phyloP scores from a whole-genome alignment of 176 grass and related monocot genomes.

The Eragrostis nindensis region DNA sequence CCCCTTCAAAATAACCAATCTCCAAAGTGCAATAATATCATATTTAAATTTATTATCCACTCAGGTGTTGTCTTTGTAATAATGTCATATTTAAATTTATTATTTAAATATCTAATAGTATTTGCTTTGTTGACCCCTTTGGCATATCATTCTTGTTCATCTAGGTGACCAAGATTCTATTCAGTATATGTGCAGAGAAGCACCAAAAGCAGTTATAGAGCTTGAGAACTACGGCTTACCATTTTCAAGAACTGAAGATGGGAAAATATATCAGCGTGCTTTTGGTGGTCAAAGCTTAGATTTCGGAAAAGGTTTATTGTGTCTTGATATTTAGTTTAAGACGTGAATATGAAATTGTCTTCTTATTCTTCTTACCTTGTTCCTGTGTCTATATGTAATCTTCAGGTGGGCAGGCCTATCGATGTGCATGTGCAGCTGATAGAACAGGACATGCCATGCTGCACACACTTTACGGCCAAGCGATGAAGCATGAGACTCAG shows the following conservation, averaged over 20 bases:
- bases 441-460: slow-evolving; percentile 93
- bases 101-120: no score
- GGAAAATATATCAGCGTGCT: slow-evolving; percentile 91
- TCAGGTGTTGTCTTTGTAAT: not conserved
- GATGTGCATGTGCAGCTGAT: slow-evolving; percentile 91
- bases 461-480: slow-evolving; percentile 91
- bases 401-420: slow-evolving; percentile 84
- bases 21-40: no score
- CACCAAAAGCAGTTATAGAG: slow-evolving; percentile 99
- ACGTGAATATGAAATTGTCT: no score
- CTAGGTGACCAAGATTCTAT: slow-evolving; percentile 97
- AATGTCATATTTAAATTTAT: not conserved
- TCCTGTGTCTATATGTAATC: slow-evolving; percentile 3
- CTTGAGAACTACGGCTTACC: slow-evolving; percentile 99
- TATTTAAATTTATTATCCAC: no score
- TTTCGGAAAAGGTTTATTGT: slow-evolving; percentile 81
- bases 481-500: slow-evolving; percentile 96
- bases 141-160: slow-evolving; percentile 17
- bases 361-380: not conserved
- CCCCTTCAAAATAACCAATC: no score
- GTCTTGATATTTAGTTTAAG: no score
- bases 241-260: slow-evolving; percentile 97
- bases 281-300: slow-evolving; percentile 99
- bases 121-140: not conserved
- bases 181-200: slow-evolving; percentile 99